Evolutionary conservation across 306 rosid species (phyloP).

Genomic region (Cucumis melo): DNA sequence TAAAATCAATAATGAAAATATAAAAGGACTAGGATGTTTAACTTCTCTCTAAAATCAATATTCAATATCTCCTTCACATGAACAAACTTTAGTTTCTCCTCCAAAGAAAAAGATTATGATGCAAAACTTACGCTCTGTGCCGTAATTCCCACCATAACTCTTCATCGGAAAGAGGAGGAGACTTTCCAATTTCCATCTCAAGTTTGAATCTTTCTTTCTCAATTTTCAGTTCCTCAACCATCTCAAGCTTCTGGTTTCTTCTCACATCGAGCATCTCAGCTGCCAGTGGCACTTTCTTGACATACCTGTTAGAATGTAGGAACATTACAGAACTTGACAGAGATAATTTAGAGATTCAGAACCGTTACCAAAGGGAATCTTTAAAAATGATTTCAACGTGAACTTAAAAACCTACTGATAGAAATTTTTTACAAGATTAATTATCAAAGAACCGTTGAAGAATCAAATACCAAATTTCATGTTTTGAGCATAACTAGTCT

Average conservation of each 20-base stretch:
- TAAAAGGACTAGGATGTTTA: not conserved
- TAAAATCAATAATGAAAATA: not conserved
- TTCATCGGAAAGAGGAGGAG: conserved; percentile 93
- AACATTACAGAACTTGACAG: conserved; percentile 1
- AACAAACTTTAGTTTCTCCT: not conserved
- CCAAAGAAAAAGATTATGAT: not conserved
- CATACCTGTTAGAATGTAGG: conserved; percentile 53
- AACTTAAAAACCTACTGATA: not conserved
- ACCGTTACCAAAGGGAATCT: not conserved
- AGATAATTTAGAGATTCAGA: not conserved
- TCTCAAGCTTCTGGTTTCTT: conserved; percentile 77
- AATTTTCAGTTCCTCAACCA: conserved; percentile 48
- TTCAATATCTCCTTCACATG: not conserved
- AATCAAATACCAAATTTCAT: too few species aligned
- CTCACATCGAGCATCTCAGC: conserved; percentile 89
- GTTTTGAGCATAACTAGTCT: too few species aligned
- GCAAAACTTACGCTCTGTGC: conserved; percentile 59
- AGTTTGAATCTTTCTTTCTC: conserved; percentile 61
- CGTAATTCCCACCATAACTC: conserved; percentile 78
- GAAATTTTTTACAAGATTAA: not conserved
- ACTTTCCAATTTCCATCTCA: conserved; percentile 85
- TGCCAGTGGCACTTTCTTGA: conserved; percentile 88
- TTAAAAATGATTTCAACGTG: not conserved
- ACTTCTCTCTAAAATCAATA: not conserved
- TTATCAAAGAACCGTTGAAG: too few species aligned